Evolutionary conservation across 768 basidiomycete species (phyloP).

Genomic region (Mycena vitilis): DNA sequence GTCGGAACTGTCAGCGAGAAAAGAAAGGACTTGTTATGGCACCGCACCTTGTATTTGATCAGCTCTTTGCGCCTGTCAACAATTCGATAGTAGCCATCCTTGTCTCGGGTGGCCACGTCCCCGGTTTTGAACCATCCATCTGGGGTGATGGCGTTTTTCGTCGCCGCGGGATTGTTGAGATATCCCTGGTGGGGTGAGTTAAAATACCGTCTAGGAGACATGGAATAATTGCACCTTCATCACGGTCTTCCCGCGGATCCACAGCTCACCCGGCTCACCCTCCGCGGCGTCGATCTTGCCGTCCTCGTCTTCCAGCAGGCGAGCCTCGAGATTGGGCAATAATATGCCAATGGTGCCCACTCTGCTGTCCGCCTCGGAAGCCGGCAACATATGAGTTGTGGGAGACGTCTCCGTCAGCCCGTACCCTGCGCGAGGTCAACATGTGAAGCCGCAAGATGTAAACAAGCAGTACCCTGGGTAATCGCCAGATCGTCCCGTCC

Average conservation of each 20-base stretch:
- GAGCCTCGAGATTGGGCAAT: constrained; percentile 80
- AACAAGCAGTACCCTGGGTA: constrained; percentile 59
- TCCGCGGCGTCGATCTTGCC: constrained; percentile 58
- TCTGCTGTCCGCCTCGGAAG: constrained; percentile 56
- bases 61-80: constrained; percentile 80
- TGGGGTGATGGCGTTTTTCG: constrained; percentile 71
- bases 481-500: constrained; percentile 56
- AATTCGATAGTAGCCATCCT: constrained; percentile 70
- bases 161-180: constrained; percentile 77
- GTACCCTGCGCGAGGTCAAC: constrained; percentile 59
- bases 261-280: constrained; percentile 81
- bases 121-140: constrained; percentile 93
- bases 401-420: constrained; percentile 90
- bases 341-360: constrained; percentile 76
- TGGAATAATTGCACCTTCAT: constrained; percentile 72
- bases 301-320: constrained; percentile 72
- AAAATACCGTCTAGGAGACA: not conserved
- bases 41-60: constrained; percentile 75
- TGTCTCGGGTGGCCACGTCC: constrained; percentile 76
- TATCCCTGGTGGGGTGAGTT: constrained; percentile 66
- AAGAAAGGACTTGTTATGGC: not conserved
- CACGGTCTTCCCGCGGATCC: constrained; percentile 80
- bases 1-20: not conserved
- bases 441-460: not conserved
- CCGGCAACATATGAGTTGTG: constrained; percentile 67